A percentile compares a stretch with the other conserved stretches of the same genome.
phyloP scores from a whole-genome alignment of 2,329 filamentous ascomycete genomes.

The Sporothrix inflata region DNA sequence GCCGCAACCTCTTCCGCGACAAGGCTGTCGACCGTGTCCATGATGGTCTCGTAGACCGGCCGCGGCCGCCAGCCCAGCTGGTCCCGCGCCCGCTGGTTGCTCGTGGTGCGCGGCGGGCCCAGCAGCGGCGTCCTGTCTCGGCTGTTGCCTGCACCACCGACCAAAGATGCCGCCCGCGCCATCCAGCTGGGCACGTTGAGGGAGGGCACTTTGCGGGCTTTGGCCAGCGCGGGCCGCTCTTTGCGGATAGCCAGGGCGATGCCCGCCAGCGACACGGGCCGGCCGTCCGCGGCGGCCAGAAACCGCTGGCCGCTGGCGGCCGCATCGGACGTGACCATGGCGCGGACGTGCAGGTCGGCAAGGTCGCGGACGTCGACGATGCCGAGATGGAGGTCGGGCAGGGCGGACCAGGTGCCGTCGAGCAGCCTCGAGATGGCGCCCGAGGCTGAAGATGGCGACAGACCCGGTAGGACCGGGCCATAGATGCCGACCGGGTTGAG shows the following conservation, averaged over 20 bases:
- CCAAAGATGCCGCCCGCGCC: background rate
- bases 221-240: conserved; percentile 12
- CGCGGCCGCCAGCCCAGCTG: conserved; percentile 18
- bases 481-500: conserved; percentile 23
- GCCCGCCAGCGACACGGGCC: background rate
- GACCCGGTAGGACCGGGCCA: conserved; percentile 5
- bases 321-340: conserved; percentile 30
- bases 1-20: background rate
- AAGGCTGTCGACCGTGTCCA: conserved; percentile 18
- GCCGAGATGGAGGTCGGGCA: conserved; percentile 34
- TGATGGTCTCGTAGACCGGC: conserved; percentile 13
- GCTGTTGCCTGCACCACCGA: background rate
- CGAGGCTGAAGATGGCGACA: background rate
- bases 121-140: background rate
- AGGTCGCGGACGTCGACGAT: conserved; percentile 38
- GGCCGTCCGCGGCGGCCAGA: conserved; percentile 25
- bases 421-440: background rate
- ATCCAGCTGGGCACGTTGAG: background rate
- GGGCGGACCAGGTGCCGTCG: conserved; percentile 1
- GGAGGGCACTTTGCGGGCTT: background rate
- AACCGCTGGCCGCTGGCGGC: conserved; percentile 37
- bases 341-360: conserved; percentile 37
- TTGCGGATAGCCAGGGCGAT: conserved; percentile 11
- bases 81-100: background rate
- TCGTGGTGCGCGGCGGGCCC: background rate